Base-by-base conservation (phyloP, 2,329 filamentous ascomycete genomes). In the Xylaria sp. region DNA sequence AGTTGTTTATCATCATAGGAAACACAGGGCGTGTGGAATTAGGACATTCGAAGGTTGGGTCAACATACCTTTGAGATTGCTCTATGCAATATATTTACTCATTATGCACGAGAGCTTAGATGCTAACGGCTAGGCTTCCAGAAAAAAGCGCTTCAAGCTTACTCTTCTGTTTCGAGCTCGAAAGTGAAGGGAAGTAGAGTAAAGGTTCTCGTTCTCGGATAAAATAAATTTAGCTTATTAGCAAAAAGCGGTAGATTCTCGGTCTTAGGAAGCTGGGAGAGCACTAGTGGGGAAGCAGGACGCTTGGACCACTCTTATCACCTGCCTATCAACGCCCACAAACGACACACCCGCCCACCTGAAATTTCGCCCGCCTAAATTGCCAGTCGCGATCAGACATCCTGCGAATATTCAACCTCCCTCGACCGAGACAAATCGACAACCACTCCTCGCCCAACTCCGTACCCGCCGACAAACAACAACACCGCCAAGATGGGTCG, bases 401-500 rank as follows among this genome's bases (percentile, higher is more conserved):
- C 49, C 56, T 57, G 61, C 59, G 67, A 71, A 47, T 29, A 9
- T 25, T 45, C 42, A 22, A 45, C 42, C 42, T 67, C 57, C 49
- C 54, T 49, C 50, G 60, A 72, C 69, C 64, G 66, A 67, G 59
- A 68, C 72, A 65, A 73, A 72, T 73, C 73, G 68, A 73, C 72
- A 73, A 74, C 69, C 72, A 25, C 61, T 61, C 66, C 33, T 62
- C 66, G 53, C 57, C 57, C 50, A 58, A 67, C 63, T 63, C 47
- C 66, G 57, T 47, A 54, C 60, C 57, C 56, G 9, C 63, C 68
- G 66, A 58, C 63, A 63, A 60, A 57, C 77, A 76, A 79, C 79
- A 77, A 78, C 79, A 76, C 80, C 80, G 82, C 79, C 84, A 92
- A 84, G 76, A 97, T 97, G 93, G 93, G 94, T 91, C 91, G 95